phyloP scores from a whole-genome alignment of 139 green algal species.

The Asterochloris sp. region DNA sequence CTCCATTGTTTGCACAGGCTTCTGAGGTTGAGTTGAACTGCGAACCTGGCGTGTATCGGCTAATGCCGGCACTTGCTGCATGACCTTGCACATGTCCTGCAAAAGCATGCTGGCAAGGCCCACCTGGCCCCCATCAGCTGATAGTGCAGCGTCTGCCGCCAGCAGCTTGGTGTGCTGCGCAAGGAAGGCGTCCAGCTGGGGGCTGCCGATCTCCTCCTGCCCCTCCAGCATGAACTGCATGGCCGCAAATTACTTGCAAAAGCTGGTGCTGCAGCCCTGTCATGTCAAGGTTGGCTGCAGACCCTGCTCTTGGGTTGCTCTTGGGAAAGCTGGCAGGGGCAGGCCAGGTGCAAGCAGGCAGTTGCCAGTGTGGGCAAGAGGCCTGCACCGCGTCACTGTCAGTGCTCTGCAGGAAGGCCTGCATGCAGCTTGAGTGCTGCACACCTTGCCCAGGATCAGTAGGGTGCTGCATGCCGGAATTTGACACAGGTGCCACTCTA shows the following conservation, averaged over 20 bases:
- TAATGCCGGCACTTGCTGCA: background rate
- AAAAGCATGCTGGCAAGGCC: background rate
- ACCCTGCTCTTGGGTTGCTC: too few relatives aligned
- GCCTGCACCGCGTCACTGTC: too few relatives aligned
- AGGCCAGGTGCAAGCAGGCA: too few relatives aligned
- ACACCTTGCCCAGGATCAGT: too few relatives aligned
- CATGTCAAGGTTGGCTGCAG: background rate
- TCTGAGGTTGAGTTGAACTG: too few relatives aligned
- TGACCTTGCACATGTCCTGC: background rate
- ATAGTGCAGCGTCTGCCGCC: conserved; percentile 46
- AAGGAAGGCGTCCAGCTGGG: conserved; percentile 52
- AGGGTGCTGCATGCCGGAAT: too few relatives aligned
- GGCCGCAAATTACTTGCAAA: background rate
- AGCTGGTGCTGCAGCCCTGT: background rate
- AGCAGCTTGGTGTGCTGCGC: conserved; percentile 34
- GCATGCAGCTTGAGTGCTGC: too few relatives aligned
- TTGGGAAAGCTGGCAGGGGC: too few relatives aligned
- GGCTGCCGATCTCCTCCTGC: conserved; percentile 51
- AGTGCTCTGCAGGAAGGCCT: too few relatives aligned
- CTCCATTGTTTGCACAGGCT: background rate
- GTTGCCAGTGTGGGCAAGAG: too few relatives aligned
- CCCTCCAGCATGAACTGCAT: conserved; percentile 55
- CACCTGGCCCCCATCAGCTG: conserved; percentile 59
- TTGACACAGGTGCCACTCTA: too few relatives aligned
- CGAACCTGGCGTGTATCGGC: too few relatives aligned